A percentile compares a stretch with the other conserved stretches of the same genome.
Evolutionary conservation across 2,329 filamentous ascomycete species (phyloP).

Genomic region (Penicillium occitanis): DNA sequence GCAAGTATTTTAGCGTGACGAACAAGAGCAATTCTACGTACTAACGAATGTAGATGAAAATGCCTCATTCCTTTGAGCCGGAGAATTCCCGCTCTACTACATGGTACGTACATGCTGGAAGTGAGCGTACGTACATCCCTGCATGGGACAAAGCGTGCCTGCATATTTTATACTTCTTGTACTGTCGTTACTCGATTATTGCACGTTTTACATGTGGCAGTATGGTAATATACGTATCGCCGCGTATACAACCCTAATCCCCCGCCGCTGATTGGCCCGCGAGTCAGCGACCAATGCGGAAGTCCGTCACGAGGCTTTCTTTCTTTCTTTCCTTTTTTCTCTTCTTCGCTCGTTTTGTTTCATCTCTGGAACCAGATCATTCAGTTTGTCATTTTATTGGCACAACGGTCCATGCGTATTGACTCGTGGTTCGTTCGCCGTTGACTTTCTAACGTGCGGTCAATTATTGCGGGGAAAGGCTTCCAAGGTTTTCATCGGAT

Average conservation of each 20-base stretch:
- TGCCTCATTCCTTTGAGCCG: slow-evolving; percentile 14
- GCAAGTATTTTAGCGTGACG: background rate
- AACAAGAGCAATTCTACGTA: background rate
- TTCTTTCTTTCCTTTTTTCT: background rate
- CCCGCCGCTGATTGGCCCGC: background rate
- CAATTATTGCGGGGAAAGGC: background rate
- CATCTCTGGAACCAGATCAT: background rate
- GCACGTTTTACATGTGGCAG: background rate
- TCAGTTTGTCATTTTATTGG: background rate
- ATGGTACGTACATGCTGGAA: background rate
- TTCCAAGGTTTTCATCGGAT: background rate
- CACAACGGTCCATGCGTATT: background rate
- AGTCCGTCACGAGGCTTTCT: slow-evolving; percentile 6
- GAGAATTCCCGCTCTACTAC: background rate
- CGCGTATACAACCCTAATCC: background rate
- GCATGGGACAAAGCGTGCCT: slow-evolving; percentile 10
- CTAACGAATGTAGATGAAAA: background rate
- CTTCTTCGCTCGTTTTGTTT: background rate
- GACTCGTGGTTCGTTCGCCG: background rate
- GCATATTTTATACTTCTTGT: background rate
- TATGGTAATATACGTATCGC: background rate
- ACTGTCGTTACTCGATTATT: background rate
- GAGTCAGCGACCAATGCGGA: slow-evolving; percentile 9
- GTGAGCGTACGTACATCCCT: background rate
- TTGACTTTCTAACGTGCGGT: background rate